Base-by-base conservation (phyloP, 2,329 filamentous ascomycete genomes). In the Diaporthe nobilis region DNA sequence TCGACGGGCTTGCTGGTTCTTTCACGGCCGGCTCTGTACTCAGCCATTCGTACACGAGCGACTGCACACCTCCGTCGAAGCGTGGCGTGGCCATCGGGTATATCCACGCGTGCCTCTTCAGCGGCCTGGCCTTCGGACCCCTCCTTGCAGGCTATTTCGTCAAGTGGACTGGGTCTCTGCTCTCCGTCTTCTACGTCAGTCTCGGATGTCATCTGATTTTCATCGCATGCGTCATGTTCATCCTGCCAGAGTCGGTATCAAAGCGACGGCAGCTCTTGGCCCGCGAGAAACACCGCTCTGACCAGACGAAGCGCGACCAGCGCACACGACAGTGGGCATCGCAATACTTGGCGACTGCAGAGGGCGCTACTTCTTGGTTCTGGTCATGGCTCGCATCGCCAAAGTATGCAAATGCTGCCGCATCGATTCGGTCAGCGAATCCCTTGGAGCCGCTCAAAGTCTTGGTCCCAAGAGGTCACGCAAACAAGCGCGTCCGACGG, bases 91-190 rank as follows among this genome's bases (percentile, higher is more conserved):
- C 92, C 6, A 97, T 98, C 83, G 96, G 95, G 9, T 96, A 96
- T 82, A 93, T 98, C 80, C 95, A 98, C 80, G 95, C 95, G 15
- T 95, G 93, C 79, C 87, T 99, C 12, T 98, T 98, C 83, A 89
- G 90, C 2, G 97, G 97, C n/a, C 91, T 98, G 61, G 96, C 97
- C 0, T 85, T 96, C 44, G 97, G 97, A 0, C 97, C 97, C 10
- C 88, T 97, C 3, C 81, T 98, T 31, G 93, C 95, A 0, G 96
- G 94, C 2, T 93, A 94, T 79, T 87, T 98, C 58, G 93, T 98
- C 80, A 91, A 94, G 80, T 90, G 88, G 83, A 96, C 94, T 0
- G 94, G 94, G 10, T 91, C 90, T 58, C 88, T 97, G 22, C 83
- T 98, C 9, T 90, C 92, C n/a, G 90, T 98, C 63, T 98, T 99